Evolutionary conservation across 345 rosid species (phyloP), one percentile per base, ranked within the genome.

Genomic region (Streptanthus diversifolius): DNA sequence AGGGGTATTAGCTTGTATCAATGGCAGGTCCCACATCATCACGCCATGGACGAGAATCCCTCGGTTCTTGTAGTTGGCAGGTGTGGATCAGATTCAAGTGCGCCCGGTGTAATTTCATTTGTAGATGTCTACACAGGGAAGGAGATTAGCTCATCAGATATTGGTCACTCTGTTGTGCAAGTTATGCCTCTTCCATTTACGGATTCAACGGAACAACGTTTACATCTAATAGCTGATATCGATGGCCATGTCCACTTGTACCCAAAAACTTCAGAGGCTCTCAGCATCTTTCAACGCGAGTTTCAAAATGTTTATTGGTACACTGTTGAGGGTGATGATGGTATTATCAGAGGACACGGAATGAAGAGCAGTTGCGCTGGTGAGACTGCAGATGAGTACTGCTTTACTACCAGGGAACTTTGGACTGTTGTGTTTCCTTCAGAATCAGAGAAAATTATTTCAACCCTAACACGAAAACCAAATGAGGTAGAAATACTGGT

Each of bases 21-120:
- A 71, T 95, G 99, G 98, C 97, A 90, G 80, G 83, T 92, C 51
- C 98, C 99, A 62, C 99, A 95, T 87, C 98, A 95, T 74, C 97
- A 90, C 76, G 99, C 98, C 8, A 30, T 95, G 96, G 97, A 88
- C 79, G 85, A 82, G 77, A 95, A 95, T 77, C 99, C 99, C 49
- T 86, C 96, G 47, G 88, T 92, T 74, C 88, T 95, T 76, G 82
- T 90, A 57, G 85, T 95, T 82, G 93, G 98, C 73, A 79, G 83
- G 78, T 92, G 96, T 10, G 80, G 81, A 62, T 63, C 78, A 58
- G 81, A 87, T 80, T 75, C 82, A 68, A 80, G 80, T 82, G 81
- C 96, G 12, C 84, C 79, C 0, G 97, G 85, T 55, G 74, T 92
- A 64, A 86, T 92, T 75, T 88, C 99, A 58, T 87, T 87, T 70